Evolutionary conservation across 2,329 filamentous ascomycete genomes (phyloP), one percentile per base, ranked within the genome.

Genomic region (Neofusicoccum parvum): DNA sequence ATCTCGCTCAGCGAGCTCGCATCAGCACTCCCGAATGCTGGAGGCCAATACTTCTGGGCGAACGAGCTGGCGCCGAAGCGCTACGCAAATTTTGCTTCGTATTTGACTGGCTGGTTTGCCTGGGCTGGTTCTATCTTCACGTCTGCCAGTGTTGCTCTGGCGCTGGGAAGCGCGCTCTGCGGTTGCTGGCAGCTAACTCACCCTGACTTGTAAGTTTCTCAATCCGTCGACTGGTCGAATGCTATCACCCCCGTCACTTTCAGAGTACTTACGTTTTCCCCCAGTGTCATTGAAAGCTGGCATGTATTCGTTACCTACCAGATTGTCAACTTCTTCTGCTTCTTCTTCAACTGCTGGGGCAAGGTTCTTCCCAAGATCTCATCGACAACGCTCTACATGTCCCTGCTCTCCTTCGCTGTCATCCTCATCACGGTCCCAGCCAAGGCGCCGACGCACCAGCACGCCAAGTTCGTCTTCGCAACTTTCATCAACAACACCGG

Each of bases 121-220:
- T 86, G 83, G 79, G 81, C 82, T n/a, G 84, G 83, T 15, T 78
- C 80, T 23, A 80, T 86, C 63, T 86, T 86, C 67, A 85, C 83
- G 7, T 82, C 77, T 68, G 83, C 85, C 17, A 83, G 81, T 73
- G 82, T 85, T 17, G 80, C 82, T 3, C 70, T 86, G 53, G 80
- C 80, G 54, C 73, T 85, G 60, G 83, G 79, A 4, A 78, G 78
- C 68, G 83, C 80, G 2, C 69, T 80, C 45, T 80, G 85, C 49
- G 84, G 84, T 27, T 84, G 83, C 71, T 85, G 80, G 72, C 81
- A 84, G 68, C 70, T 86, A 64, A 74, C 76, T 12, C 81, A 86
- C 74, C 83, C 84, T 9, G 79, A 81, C 54, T 80, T 85, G 83
- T 86, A 75, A 75, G 81, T 74, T 11, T 53, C 43, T 48, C 37